These are phyloP conservation scores for Xylariaceae sp. DNA, from an alignment of 2,329 filamentous ascomycete species.

Conservation along the genomic window DNA sequence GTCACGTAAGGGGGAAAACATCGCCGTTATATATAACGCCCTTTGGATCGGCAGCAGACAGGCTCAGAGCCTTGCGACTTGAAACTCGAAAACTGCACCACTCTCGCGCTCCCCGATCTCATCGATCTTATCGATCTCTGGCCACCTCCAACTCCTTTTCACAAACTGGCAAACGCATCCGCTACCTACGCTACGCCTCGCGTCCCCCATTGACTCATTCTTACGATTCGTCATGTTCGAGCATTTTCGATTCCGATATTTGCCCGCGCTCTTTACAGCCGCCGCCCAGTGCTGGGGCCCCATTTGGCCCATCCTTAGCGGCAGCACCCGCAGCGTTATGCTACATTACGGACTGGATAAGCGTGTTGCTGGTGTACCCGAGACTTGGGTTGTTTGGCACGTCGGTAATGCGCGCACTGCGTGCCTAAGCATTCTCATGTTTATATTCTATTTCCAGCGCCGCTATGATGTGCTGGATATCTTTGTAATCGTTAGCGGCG, in stretches of 20 bases:
- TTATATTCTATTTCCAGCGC: slow-evolving; percentile 23
- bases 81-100: no score
- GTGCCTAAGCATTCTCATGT: slow-evolving; percentile 25
- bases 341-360: slow-evolving; percentile 21
- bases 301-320: slow-evolving; percentile 20
- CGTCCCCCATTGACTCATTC: no score
- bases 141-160: no score
- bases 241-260: slow-evolving; percentile 17
- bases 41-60: no score
- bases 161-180: no score
- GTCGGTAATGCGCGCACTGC: slow-evolving; percentile 25
- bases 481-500: slow-evolving; percentile 16
- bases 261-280: slow-evolving; percentile 22
- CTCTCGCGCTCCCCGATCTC: no score
- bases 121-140: no score
- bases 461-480: slow-evolving; percentile 26
- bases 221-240: slow-evolving; percentile 18
- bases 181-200: no score
- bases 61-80: no score
- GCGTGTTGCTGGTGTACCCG: slow-evolving; percentile 22
- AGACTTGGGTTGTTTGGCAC: slow-evolving; percentile 22
- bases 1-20: no score
- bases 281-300: slow-evolving; percentile 20
- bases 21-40: no score
- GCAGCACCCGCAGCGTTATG: slow-evolving; percentile 19